Evolutionary conservation across 148 eudicot species (phyloP).

Genomic region (Limonium bicolor): DNA sequence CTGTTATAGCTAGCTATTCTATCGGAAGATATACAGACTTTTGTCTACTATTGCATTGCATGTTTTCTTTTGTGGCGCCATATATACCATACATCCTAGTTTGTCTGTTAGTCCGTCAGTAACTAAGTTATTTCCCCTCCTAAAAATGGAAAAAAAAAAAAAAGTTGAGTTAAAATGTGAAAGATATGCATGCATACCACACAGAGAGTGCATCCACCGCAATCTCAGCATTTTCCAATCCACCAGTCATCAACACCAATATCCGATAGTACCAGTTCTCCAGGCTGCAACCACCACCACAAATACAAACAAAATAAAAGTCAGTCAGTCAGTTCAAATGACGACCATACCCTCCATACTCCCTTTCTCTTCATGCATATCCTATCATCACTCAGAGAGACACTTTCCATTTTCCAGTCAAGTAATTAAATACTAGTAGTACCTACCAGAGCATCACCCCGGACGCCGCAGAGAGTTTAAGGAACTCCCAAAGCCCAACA

Average conservation of each 20-base stretch:
- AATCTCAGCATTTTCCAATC: conserved; percentile 22
- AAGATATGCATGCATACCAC: conserved; percentile 19
- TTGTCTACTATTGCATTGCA: no score
- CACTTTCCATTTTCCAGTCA: not conserved
- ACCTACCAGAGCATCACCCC: conserved; percentile 59
- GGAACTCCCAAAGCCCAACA: conserved; percentile 46
- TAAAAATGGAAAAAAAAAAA: no score
- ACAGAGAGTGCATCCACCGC: conserved; percentile 37
- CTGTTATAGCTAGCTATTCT: no score
- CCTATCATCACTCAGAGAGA: no score
- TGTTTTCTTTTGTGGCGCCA: no score
- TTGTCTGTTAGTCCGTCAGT: no score
- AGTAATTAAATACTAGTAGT: not conserved
- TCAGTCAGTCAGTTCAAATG: not conserved
- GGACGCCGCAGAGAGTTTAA: conserved; percentile 46
- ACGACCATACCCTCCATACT: not conserved
- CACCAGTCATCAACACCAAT: conserved; percentile 30
- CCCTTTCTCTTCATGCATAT: no score
- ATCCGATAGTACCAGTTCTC: conserved; percentile 50
- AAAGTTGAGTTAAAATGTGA: no score
- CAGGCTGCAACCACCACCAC: conserved; percentile 10
- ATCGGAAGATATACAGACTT: no score
- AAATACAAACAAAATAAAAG: not conserved
- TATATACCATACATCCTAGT: no score
- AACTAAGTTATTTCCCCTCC: no score